Percentiles rank a stretch among this genome's conserved stretches.
phyloP scores from a whole-genome alignment of 2,329 filamentous ascomycete species.

The Fusarium nematophilum region DNA sequence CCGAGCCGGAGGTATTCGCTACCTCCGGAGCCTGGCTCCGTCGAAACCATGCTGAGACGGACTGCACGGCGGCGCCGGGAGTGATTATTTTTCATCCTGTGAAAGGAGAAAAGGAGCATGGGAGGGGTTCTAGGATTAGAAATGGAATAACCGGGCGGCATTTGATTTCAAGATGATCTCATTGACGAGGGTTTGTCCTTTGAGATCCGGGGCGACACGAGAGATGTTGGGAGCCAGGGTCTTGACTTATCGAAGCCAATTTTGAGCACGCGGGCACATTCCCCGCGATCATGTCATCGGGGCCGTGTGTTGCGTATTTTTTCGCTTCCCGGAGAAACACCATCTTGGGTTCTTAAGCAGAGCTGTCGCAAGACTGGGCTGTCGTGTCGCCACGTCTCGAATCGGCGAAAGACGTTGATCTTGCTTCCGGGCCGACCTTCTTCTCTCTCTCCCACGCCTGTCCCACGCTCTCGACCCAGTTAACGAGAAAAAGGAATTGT shows the following conservation, averaged over 20 bases:
- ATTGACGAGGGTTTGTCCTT: slow-evolving; percentile 21
- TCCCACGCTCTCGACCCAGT: slow-evolving; percentile 1
- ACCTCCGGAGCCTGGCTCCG: slow-evolving; percentile 10
- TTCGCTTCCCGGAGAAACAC: slow-evolving; percentile 5
- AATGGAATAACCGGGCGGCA: slow-evolving; percentile 4
- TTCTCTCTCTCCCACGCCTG: not conserved
- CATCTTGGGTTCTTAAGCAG: slow-evolving; percentile 2
- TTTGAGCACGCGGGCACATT: slow-evolving; percentile 36
- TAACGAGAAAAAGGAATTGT: not conserved
- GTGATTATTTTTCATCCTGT: slow-evolving; percentile 1
- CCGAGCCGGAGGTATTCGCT: slow-evolving; percentile 43
- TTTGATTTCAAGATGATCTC: slow-evolving; percentile 29
- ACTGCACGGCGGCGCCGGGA: slow-evolving; percentile 21
- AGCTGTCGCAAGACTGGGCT: slow-evolving; percentile 23
- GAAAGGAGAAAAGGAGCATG: slow-evolving; percentile 4
- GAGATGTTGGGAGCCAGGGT: slow-evolving; percentile 13
- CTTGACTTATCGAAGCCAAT: slow-evolving; percentile 26
- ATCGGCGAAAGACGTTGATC: slow-evolving; percentile 7
- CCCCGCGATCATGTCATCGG: slow-evolving; percentile 43
- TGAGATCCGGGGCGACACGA: slow-evolving; percentile 19
- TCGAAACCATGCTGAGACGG: slow-evolving; percentile 10
- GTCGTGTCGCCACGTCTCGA: slow-evolving; percentile 24
- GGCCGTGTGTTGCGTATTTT: slow-evolving; percentile 35
- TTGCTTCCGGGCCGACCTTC: not conserved
- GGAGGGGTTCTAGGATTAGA: not conserved